Conservation (phyloP, 108 stramenopile species). For the Cyclotella distinguenda region DNA sequence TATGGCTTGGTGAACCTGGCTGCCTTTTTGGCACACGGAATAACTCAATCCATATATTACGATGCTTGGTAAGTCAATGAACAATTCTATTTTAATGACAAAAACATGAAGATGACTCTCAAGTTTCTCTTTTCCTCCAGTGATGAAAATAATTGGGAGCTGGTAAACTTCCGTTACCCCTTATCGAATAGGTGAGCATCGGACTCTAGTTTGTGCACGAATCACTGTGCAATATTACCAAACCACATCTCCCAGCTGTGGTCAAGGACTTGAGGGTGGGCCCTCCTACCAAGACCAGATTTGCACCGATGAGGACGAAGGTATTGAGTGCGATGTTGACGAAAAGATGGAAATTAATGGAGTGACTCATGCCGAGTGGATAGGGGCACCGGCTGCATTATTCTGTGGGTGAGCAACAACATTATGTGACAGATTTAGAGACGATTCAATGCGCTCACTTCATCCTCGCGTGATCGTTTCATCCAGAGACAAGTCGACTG, state of each 20-base stretch:
- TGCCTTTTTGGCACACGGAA: constrained; percentile 41
- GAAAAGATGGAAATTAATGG: constrained; percentile 45
- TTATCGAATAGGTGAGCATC: constrained; percentile 28
- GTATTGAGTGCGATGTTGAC: constrained; percentile 46
- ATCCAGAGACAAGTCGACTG: constrained; percentile 23
- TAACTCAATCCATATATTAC: constrained; percentile 36
- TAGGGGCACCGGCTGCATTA: constrained; percentile 46
- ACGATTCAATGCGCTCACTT: no score
- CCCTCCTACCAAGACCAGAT: constrained; percentile 37
- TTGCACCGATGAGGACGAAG: constrained; percentile 36
- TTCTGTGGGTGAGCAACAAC: constrained; percentile 23
- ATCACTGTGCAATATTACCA: not conserved
- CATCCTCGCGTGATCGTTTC: not conserved
- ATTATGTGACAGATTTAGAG: not conserved
- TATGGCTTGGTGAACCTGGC: constrained; percentile 37
- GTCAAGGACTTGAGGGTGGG: constrained; percentile 27
- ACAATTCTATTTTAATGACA: not conserved
- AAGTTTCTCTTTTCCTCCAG: not conserved
- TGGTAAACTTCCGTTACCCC: constrained; percentile 38
- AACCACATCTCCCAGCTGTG: constrained; percentile 17
- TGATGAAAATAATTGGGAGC: constrained; percentile 31
- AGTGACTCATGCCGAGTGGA: constrained; percentile 46
- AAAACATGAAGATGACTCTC: not conserved
- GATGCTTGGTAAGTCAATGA: constrained; percentile 33
- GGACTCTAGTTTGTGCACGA: no score